Evolutionary conservation across 306 rosid genomes (phyloP), one percentile per base, ranked within the genome.

Genomic region (Comarum palustre): DNA sequence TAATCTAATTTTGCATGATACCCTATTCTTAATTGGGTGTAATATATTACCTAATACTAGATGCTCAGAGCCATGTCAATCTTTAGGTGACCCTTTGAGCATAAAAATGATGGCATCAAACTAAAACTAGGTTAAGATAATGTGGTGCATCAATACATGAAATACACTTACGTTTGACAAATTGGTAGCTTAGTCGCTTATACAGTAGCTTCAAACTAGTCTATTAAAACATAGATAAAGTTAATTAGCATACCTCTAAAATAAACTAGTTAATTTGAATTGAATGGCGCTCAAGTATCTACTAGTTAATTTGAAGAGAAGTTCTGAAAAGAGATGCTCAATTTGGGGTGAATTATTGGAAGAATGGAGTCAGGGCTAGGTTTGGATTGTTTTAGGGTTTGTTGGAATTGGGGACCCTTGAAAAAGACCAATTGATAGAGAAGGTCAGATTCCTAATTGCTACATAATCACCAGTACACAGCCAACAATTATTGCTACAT

Each of bases 331-430:
- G 14, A 42, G 46, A 22, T 22, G 6, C 31, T 27, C 36, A 27
- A 27, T 68, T 13, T 7, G 76, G 50, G 41, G 65, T 82, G 79
- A 82, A 88, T 86, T 84, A 90, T 88, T 90, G 85, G 85, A 76
- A 59, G 64, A 8, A 74, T 63, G 19, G 88, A 68, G 87, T 52
- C 82, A 7, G 74, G 38, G 77, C 74, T 71, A 60, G 31, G 81
- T 85, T 85, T 86, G 93, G 87, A 83, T 80, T 81, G 67, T 78
- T 77, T 76, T 65, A 15, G 36, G 45, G 76, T 10, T 72, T 39
- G 64, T 16, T 66, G 13, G 47, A 72, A 31, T 20, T 73, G 92
- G 92, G 80, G 79, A 63, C 80, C 85, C 41, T 59, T 68, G 41
- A 38, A 76, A 77, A 47, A 1, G 84, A 75, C 77, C 48, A 32